Evolutionary conservation across 139 green algal genomes (phyloP).

Genomic region (Yamagishiella unicocca): DNA sequence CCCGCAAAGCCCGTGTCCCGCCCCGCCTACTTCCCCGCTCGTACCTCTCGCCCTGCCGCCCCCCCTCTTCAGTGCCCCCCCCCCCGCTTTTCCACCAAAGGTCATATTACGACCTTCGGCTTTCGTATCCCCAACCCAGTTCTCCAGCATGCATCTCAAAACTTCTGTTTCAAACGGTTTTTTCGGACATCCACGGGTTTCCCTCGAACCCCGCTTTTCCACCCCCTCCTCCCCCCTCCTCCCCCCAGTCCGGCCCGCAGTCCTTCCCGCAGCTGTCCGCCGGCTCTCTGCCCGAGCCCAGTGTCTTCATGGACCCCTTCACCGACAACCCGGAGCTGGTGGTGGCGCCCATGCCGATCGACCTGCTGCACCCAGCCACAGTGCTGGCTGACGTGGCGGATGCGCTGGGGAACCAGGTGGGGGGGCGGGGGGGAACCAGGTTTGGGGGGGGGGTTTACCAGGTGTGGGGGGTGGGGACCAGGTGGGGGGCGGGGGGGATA

Average conservation of each 20-base stretch:
- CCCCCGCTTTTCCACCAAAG: neutral
- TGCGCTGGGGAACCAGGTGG: neutral
- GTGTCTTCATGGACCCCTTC: neutral
- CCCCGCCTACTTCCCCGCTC: neutral
- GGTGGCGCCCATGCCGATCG: constrained; percentile 5
- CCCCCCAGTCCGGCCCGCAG: neutral
- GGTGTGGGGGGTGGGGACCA: no score
- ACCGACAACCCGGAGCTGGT: constrained; percentile 32
- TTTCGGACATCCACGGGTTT: no score
- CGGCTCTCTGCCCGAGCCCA: neutral
- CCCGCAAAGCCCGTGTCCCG: neutral
- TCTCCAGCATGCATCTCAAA: no score
- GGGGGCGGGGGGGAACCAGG: neutral
- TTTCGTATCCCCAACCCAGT: no score
- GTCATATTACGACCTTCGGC: no score
- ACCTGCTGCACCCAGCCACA: neutral
- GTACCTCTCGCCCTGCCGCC: neutral
- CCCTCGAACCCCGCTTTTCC: no score
- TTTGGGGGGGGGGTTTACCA: no score
- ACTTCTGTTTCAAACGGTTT: no score
- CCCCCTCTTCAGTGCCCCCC: neutral
- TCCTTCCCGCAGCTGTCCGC: neutral
- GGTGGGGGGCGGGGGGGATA: no score
- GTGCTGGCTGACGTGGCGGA: neutral
- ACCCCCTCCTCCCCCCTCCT: neutral